phyloP scores from a whole-genome alignment of 306 rosid genomes.

The Carpinus viminea region DNA sequence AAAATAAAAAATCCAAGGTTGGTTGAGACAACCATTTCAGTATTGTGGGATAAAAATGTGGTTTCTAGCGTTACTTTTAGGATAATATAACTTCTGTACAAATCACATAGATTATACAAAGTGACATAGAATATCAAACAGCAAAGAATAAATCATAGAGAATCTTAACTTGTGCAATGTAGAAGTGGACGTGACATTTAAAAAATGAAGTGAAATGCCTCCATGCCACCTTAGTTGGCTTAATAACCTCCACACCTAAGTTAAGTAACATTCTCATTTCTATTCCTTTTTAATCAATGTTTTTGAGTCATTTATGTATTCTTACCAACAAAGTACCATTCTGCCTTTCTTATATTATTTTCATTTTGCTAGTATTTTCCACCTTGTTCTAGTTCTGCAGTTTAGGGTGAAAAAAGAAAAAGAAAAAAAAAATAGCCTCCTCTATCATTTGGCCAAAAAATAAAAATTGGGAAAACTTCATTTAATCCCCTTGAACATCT shows the following conservation, averaged over 20 bases:
- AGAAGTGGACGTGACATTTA: background rate
- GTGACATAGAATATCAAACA: background rate
- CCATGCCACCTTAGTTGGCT: background rate
- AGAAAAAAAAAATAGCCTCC: background rate
- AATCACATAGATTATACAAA: background rate
- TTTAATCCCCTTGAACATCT: too few relatives aligned
- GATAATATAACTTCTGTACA: background rate
- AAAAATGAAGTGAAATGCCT: background rate
- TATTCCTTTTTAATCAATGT: background rate
- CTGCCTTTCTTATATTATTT: background rate
- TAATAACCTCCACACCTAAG: background rate
- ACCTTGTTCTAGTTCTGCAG: background rate
- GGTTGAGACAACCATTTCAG: too few relatives aligned
- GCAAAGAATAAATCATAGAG: background rate
- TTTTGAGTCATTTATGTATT: background rate
- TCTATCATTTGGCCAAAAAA: background rate
- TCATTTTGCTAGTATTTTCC: background rate
- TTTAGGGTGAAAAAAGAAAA: background rate
- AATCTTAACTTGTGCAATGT: background rate
- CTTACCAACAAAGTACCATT: background rate
- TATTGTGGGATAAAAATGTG: too few relatives aligned
- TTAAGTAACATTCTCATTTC: background rate
- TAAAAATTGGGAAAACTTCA: too few relatives aligned
- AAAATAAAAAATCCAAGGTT: too few relatives aligned
- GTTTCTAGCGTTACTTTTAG: background rate